Conservation (phyloP, 164 flowering plant species). For the Aristolochia californica region DNA sequence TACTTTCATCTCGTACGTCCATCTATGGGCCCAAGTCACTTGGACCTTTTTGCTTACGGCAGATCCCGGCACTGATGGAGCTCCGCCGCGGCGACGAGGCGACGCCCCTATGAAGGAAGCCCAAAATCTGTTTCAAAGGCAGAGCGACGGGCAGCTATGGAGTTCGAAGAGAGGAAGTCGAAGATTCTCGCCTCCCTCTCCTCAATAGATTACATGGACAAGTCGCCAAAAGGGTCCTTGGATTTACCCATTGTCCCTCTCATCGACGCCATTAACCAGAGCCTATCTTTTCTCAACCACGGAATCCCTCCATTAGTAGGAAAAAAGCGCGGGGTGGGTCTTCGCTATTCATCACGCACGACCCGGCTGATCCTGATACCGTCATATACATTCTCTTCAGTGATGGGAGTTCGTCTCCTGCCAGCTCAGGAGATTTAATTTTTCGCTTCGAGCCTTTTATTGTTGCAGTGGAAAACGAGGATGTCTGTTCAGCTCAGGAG, state of each 20-base stretch:
- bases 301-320: constrained; percentile 19
- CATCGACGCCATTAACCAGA: constrained; percentile 44
- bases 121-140: too few species aligned
- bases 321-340: constrained; percentile 66
- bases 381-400: constrained; percentile 38
- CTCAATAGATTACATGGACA: constrained; percentile 35
- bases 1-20: too few species aligned
- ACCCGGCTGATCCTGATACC: constrained; percentile 39
- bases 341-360: constrained; percentile 73
- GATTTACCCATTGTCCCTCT: constrained; percentile 75
- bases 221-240: constrained; percentile 72
- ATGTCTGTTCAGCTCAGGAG: constrained; percentile 42
- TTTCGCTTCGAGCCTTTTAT: constrained; percentile 86
- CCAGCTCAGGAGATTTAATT: constrained; percentile 29
- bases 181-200: constrained; percentile 39
- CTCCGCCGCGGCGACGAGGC: too few species aligned
- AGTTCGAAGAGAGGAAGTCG: constrained; percentile 73
- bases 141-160: constrained; percentile 26
- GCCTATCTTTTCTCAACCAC: constrained; percentile 66
- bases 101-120: too few species aligned
- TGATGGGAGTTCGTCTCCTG: constrained; percentile 4
- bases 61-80: too few species aligned
- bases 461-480: constrained; percentile 65
- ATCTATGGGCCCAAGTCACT: too few species aligned
- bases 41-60: too few species aligned